Percentiles rank a stretch among this genome's conserved stretches.
phyloP scores from a whole-genome alignment of 768 basidiomycete genomes.

The Agrocybe chaxingu region DNA sequence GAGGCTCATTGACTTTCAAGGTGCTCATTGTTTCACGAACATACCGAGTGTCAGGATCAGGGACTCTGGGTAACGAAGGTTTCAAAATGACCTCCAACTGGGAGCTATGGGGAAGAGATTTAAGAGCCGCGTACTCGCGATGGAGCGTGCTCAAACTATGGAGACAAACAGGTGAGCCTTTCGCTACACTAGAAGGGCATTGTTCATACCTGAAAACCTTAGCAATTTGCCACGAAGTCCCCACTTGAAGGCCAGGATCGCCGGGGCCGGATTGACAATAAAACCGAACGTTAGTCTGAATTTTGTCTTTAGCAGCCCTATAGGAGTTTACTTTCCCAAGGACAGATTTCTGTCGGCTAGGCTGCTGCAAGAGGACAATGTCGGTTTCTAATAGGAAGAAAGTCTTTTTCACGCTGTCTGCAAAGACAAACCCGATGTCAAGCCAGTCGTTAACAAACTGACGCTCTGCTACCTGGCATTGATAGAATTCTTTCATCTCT shows the following conservation, averaged over 20 bases:
- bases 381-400: slow-evolving; percentile 83
- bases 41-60: slow-evolving; percentile 44
- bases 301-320: slow-evolving; percentile 34
- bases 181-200: background rate
- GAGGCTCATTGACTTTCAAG: slow-evolving; percentile 87
- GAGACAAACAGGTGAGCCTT: background rate
- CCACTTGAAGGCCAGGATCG: slow-evolving; percentile 63
- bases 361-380: slow-evolving; percentile 72
- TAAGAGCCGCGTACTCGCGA: slow-evolving; percentile 88
- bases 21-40: slow-evolving; percentile 63
- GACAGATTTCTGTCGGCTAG: slow-evolving; percentile 46
- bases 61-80: slow-evolving; percentile 52
- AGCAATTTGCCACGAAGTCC: slow-evolving; percentile 67
- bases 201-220: slow-evolving; percentile 76
- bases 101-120: slow-evolving; percentile 82
- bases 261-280: slow-evolving; percentile 31
- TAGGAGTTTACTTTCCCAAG: slow-evolving; percentile 63
- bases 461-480: slow-evolving; percentile 64
- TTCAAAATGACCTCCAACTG: slow-evolving; percentile 65
- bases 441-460: slow-evolving; percentile 79
- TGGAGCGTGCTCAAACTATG: slow-evolving; percentile 83
- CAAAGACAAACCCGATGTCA: slow-evolving; percentile 69
- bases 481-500: slow-evolving; percentile 48
- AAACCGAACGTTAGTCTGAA: slow-evolving; percentile 61
- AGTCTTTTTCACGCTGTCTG: slow-evolving; percentile 56